phyloP scores from a whole-genome alignment of 2,329 filamentous ascomycete species.

The Colletotrichum cereale region DNA sequence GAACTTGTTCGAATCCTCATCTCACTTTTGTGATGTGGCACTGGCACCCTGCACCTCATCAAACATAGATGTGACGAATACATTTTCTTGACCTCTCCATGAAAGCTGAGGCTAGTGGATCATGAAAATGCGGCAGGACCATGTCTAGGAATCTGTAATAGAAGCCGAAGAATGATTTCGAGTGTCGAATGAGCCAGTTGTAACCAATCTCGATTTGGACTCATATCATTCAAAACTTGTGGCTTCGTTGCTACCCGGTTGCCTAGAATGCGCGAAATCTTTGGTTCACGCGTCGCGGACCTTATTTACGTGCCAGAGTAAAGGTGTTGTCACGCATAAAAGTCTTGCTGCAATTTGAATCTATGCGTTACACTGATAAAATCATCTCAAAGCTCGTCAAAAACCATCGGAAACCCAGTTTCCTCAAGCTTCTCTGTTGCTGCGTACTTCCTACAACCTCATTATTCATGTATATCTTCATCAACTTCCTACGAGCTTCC shows the following conservation, averaged over 20 bases:
- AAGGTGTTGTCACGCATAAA: no score
- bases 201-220: not conserved
- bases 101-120: not conserved
- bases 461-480: slow-evolving; percentile 3
- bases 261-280: not conserved
- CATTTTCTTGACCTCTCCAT: not conserved
- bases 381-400: not conserved
- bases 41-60: not conserved
- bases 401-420: accelerated
- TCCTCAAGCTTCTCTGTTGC: not conserved
- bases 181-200: not conserved
- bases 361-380: not conserved
- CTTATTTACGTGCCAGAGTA: not conserved
- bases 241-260: no score
- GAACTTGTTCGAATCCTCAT: not conserved
- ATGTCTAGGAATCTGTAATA: not conserved
- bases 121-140: not conserved
- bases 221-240: not conserved
- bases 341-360: no score
- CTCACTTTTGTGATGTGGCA: not conserved
- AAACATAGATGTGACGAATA: not conserved
- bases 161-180: not conserved
- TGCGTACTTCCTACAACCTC: not conserved
- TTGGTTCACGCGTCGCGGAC: not conserved
- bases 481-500: no score